A percentile compares a stretch with the other conserved stretches of the same genome.
These are phyloP conservation scores for Coniosporium tulheliwenetii DNA, from an alignment of 2,329 filamentous ascomycete species.

Conservation along the genomic window DNA sequence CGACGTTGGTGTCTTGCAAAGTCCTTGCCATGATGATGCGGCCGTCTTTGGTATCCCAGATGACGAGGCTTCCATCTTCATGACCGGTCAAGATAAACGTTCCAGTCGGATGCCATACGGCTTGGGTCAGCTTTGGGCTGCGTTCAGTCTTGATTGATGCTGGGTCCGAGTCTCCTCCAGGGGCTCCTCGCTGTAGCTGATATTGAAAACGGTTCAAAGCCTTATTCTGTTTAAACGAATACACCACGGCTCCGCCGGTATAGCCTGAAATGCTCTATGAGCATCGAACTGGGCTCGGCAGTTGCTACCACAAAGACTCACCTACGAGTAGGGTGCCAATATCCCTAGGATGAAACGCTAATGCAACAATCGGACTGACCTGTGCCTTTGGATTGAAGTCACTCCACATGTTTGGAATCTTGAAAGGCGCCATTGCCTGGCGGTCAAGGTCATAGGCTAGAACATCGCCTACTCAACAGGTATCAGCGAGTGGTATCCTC, in stretches of 20 bases:
- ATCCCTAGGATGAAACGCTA: slow-evolving; percentile 81
- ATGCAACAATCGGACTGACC: slow-evolving; percentile 51
- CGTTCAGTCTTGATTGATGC: slow-evolving; percentile 45
- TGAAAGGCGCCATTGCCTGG: slow-evolving; percentile 58
- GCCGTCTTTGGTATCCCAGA: slow-evolving; percentile 89
- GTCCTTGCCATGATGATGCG: slow-evolving; percentile 72
- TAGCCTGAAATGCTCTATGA: slow-evolving; percentile 40
- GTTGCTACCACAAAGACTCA: no score
- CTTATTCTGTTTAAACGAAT: slow-evolving; percentile 85
- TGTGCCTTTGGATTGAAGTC: slow-evolving; percentile 53
- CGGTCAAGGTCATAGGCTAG: slow-evolving; percentile 89
- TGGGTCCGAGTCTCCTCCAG: slow-evolving; percentile 58
- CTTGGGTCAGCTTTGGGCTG: slow-evolving; percentile 63
- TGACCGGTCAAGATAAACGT: slow-evolving; percentile 78
- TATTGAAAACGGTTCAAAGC: slow-evolving; percentile 72
- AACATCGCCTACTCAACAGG: slow-evolving; percentile 45
- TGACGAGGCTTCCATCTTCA: slow-evolving; percentile 79
- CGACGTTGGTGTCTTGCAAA: slow-evolving; percentile 55
- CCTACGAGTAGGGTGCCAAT: slow-evolving; percentile 72
- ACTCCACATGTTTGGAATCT: slow-evolving; percentile 76
- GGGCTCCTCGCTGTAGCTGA: slow-evolving; percentile 62
- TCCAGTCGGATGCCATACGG: slow-evolving; percentile 87
- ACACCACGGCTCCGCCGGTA: slow-evolving; percentile 70
- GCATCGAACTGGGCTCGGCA: no score
- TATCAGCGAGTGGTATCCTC: no score